Base-by-base conservation (phyloP, 2,329 filamentous ascomycete genomes). In the Botryotinia convoluta region DNA sequence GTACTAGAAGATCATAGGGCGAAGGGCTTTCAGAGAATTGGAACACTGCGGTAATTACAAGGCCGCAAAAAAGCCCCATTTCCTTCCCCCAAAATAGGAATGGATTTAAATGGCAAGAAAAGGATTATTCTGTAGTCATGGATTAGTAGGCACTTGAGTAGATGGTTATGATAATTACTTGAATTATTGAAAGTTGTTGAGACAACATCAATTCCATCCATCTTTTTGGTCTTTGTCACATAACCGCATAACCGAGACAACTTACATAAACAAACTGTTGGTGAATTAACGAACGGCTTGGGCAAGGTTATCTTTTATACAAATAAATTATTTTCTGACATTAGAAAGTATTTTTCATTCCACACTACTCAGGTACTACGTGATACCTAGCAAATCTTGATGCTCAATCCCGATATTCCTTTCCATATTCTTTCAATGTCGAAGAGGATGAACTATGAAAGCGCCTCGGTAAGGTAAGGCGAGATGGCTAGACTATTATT, bases 401-500 rank as follows among this genome's bases (percentile, higher is more conserved):
- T 44, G 39, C 26, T 63, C 61, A 61, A 37, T 39, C 18, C 26
- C 26, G 16, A 20, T n/a, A 20, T 64, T 39, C 29, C 12, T 39
- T 32, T 64, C 39, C 9, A 63, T n/a, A 32, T 14, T 44, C n/a
- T 45, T 64, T 26, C 62, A 6, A 35, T 64, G 62, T 64, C 18
- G 4, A 48, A 64, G 22, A 35, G 42, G 22, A 64, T 16, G 26
- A 51, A 29, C 14, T 51, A 26, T 57, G 35, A 42, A 42, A 18
- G 12, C 57, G 45, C 45, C 64, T 54, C 64, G 45, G 64, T 18
- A 29, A 57, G 45, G 64, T 57, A 29, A 57, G n/a, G 51, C 64
- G 39, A 42, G 35, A 68, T 68, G 45, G 35, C 64, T 39, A n/a
- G 45, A 68, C 64, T 42, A 68, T 37, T 65, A 32, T 48, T 51